Base-by-base conservation (phyloP, 306 rosid species). In the Pachyrhizus erosus region DNA sequence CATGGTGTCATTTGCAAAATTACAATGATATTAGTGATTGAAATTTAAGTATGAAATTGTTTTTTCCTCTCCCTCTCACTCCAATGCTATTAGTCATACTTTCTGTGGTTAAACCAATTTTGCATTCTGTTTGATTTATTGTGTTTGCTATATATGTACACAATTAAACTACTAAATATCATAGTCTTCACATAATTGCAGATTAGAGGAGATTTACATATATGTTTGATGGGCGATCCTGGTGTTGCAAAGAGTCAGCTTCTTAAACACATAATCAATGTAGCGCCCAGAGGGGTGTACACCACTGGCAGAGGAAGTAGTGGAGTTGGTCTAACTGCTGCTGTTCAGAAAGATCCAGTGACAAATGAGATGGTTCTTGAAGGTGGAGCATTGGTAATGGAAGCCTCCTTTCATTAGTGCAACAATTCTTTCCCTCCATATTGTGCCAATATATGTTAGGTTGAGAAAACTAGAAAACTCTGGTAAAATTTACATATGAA, bases 161-260 rank as follows among this genome's bases (percentile, higher is more conserved):
- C 6, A 7, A 61, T 49, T 40, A 15, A 49, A n/a, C 77, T 15
- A 61, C 61, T 60, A 58, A 80, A 21, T 20, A 45, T 60, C 29
- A 14, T 52, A 79, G 9, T 70, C 49, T 83, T 77, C 70, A 10
- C 80, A 75, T 40, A 20, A 84, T 79, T 77, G 74, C 91, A 96
- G 99, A 96, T 96, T 68, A 93, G 99, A 87, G 99, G 99, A 77
- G 99, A 96, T 79, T 77, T 96, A 78, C 99, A 93, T 87, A 88
- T 96, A 76, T 93, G 99, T 84, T 85, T 96, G 89, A 96, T 96
- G 99, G 99, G 99, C 57, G 99, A 94, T 87, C 97, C 99, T 85
- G 99, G 99, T 78, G 99, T 96, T 87, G 99, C 99, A 79, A 94
- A 96, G 91, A 96, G 98, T 91, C 99, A 93, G 90, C 99, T 96